These are phyloP conservation scores for Panus rudis DNA, from an alignment of 768 basidiomycete genomes.

Conservation along the genomic window DNA sequence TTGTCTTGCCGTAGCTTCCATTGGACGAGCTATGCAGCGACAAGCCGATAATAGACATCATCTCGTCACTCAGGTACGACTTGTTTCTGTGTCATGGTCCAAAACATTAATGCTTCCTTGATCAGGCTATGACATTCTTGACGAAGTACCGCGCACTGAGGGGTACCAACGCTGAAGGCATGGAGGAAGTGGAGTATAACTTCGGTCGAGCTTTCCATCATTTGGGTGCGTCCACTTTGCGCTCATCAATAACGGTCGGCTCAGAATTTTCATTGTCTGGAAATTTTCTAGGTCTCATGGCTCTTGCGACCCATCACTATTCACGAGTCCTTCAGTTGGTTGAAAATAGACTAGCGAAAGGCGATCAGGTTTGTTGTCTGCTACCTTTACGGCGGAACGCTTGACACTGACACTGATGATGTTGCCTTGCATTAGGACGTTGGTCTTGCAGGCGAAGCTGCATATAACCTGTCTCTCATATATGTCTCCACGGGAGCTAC, in stretches of 20 bases:
- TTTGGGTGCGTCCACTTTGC: conserved; percentile 51
- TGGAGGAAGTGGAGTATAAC: conserved; percentile 87
- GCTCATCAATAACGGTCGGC: not conserved
- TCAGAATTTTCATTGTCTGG: not conserved
- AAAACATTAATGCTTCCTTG: not conserved
- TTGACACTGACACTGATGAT: not conserved
- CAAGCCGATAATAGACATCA: conserved; percentile 94
- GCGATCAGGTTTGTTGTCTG: conserved; percentile 26
- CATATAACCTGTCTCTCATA: conserved; percentile 82
- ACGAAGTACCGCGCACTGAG: conserved; percentile 71
- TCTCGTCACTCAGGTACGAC: conserved; percentile 62
- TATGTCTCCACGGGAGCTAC: conserved; percentile 74
- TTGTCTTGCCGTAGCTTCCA: conserved; percentile 73
- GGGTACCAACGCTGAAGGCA: conserved; percentile 31
- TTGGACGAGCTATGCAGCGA: conserved; percentile 88
- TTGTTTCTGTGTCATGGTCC: conserved; percentile 14
- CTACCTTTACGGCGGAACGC: not conserved
- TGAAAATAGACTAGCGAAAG: conserved; percentile 32
- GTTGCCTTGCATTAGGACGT: conserved; percentile 29
- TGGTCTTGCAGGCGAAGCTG: conserved; percentile 66
- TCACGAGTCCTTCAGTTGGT: conserved; percentile 63
- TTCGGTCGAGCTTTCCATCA: conserved; percentile 91
- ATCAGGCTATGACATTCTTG: conserved; percentile 77
- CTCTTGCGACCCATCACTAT: conserved; percentile 82
- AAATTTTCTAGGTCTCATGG: conserved; percentile 53